These are phyloP conservation scores for Trametopsis cervina DNA, from an alignment of 768 basidiomycete species.

Conservation along the genomic window DNA sequence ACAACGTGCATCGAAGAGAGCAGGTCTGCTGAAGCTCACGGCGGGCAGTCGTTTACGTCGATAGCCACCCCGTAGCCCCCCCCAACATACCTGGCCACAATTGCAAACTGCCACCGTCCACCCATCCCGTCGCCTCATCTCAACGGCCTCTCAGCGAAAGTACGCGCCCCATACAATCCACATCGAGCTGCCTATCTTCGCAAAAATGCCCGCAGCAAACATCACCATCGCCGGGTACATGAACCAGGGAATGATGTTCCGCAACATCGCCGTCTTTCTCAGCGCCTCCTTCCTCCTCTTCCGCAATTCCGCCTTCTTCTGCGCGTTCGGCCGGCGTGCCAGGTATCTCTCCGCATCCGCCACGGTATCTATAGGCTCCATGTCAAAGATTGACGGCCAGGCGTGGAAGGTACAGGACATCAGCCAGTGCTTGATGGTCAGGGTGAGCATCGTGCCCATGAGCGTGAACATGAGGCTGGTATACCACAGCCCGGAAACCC, in stretches of 20 bases:
- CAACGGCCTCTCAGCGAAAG: too few relatives aligned
- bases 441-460: constrained; percentile 1
- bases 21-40: too few relatives aligned
- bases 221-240: constrained; percentile 5
- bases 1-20: too few relatives aligned
- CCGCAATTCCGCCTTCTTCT: constrained; percentile 1
- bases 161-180: too few relatives aligned
- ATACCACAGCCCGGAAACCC: constrained; percentile 9
- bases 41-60: too few relatives aligned
- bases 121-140: too few relatives aligned
- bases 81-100: too few relatives aligned
- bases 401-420: constrained; percentile 6
- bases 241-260: constrained; percentile 1
- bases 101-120: too few relatives aligned
- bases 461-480: constrained; percentile 3
- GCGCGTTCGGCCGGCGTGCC: neutral
- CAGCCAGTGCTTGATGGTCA: constrained; percentile 9
- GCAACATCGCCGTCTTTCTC: neutral
- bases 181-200: neutral
- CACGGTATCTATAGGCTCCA: neutral
- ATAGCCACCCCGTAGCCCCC: too few relatives aligned
- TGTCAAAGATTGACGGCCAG: neutral
- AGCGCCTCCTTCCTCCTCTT: constrained; percentile 4
- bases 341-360: neutral
- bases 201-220: constrained; percentile 3